Evolutionary conservation across 2,329 filamentous ascomycete species (phyloP).

Genomic region (Fusarium pseudocircinatum): DNA sequence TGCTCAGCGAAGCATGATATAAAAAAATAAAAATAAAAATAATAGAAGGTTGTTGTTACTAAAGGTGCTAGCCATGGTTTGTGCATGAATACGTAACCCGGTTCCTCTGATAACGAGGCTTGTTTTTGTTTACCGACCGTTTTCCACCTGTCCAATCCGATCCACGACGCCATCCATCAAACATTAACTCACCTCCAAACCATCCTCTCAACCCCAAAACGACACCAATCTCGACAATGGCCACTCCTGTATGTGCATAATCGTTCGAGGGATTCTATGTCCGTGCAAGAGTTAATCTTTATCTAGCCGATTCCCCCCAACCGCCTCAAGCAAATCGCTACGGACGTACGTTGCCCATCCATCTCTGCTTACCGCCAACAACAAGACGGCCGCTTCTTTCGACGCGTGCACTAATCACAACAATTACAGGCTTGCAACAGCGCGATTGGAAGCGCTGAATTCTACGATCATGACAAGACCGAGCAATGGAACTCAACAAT

Average conservation of each 20-base stretch:
- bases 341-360: conserved; percentile 69
- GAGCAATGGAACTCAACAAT: conserved; percentile 91
- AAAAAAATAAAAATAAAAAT: conserved; percentile 2
- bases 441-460: conserved; percentile 76
- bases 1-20: conserved; percentile 10
- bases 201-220: conserved; percentile 29
- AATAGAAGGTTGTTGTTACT: background rate
- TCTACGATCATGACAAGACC: conserved; percentile 88
- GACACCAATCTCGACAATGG: conserved; percentile 45
- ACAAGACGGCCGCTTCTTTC: conserved; percentile 1
- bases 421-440: conserved; percentile 78
- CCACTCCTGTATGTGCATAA: conserved; percentile 49
- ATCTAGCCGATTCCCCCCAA: conserved; percentile 77
- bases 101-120: conserved; percentile 40
- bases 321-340: conserved; percentile 85
- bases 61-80: conserved; percentile 26
- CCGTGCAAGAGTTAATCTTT: conserved; percentile 32
- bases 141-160: conserved; percentile 18
- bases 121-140: conserved; percentile 47
- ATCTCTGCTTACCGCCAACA: conserved; percentile 36
- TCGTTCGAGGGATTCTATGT: background rate
- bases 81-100: conserved; percentile 27
- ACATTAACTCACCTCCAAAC: conserved; percentile 34
- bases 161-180: conserved; percentile 35
- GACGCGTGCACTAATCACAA: conserved; percentile 22